Conservation (phyloP, 805 yeast genomes). For the Cephaloascus albidus region DNA sequence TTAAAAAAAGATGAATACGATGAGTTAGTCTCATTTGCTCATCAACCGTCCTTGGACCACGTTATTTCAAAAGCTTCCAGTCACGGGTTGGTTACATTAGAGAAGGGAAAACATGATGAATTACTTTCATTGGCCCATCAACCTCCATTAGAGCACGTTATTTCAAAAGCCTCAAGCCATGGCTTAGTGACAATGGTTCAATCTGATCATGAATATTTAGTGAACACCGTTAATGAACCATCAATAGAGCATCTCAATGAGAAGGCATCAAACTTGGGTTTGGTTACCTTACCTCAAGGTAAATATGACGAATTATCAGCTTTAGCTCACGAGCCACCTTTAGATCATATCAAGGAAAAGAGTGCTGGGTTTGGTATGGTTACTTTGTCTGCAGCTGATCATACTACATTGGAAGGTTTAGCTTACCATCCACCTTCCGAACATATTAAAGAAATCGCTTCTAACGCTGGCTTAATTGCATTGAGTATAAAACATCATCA, state of each 20-base stretch:
- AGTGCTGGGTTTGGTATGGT: neutral
- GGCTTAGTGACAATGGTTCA: constrained; percentile 2
- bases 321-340: constrained; percentile 8
- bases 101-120: neutral
- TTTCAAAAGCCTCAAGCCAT: constrained; percentile 8
- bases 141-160: constrained; percentile 11
- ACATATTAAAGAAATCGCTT: constrained; percentile 1
- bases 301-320: neutral
- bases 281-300: constrained; percentile 1
- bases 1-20: neutral
- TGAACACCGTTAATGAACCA: neutral
- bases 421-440: constrained; percentile 2
- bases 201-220: neutral
- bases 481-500: neutral
- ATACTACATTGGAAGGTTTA: neutral
- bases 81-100: constrained; percentile 1
- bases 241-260: neutral
- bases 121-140: constrained; percentile 3
- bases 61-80: constrained; percentile 3
- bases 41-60: constrained; percentile 11
- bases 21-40: neutral
- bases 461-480: neutral
- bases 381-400: constrained; percentile 1
- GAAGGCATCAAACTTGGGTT: neutral
- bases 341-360: constrained; percentile 6